Conservation (phyloP, 257 asterid genomes). For the Scutellaria galericulata region DNA sequence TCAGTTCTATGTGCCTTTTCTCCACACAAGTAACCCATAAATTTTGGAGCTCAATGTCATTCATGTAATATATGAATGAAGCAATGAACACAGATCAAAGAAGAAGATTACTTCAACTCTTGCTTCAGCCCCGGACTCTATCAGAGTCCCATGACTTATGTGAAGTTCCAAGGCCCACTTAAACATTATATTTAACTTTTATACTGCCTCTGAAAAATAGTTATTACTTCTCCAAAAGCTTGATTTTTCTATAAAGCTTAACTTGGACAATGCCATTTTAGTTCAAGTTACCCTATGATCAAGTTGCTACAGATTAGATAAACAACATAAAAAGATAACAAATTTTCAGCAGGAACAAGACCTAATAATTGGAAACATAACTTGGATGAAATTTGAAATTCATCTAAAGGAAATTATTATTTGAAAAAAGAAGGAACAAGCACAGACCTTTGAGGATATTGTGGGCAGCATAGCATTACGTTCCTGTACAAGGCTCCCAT, state of each 20-base stretch:
- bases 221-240: constrained; percentile 22
- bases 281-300: constrained; percentile 1
- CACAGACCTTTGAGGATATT: constrained; percentile 81
- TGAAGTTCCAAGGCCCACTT: background rate
- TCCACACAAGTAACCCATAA: background rate
- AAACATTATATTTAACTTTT: background rate
- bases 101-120: background rate
- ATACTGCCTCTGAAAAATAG: background rate
- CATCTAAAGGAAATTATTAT: constrained; percentile 8
- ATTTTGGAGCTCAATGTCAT: background rate
- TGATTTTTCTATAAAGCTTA: background rate
- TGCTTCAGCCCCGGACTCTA: background rate
- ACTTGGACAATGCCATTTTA: constrained; percentile 13
- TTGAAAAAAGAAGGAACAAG: constrained; percentile 36
- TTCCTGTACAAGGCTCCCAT: constrained; percentile 78
- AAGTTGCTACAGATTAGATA: constrained; percentile 20
- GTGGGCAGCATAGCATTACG: constrained; percentile 91
- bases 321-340: background rate
- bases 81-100: background rate
- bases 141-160: background rate
- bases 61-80: background rate
- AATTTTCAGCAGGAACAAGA: background rate
- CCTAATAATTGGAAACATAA: background rate
- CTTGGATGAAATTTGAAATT: constrained; percentile 7
- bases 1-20: background rate